Base-by-base conservation (phyloP, 805 yeast species). In the Nakazawaea ernobii region DNA sequence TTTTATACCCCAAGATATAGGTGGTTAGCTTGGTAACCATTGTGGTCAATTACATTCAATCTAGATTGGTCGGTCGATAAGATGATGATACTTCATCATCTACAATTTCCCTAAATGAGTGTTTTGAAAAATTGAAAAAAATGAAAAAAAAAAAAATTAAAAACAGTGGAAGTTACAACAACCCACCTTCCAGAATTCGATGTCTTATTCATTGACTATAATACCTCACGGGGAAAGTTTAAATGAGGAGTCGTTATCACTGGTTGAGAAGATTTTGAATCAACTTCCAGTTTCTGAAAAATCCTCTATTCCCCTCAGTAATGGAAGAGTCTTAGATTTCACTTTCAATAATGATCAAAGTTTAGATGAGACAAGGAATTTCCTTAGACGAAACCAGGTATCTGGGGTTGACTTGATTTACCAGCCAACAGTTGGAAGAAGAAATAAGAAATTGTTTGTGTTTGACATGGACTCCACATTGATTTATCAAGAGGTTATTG, bases 401-500 rank as follows among this genome's bases (percentile, higher is more conserved):
- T 54, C 53, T 4, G 60, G 58, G 7, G 59, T 73, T 6, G 82
- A 78, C 49, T 48, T 76, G 17, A 57, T 75, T 9, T 62, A 75
- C 29, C 82, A 77, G 54, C 59, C 52, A 33, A 54, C 58, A 39
- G 60, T 61, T 30, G 50, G 46, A 41, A 69, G 72, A 61, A 65
- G 61, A 56, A 38, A 51, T 45, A 75, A 73, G 59, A 76, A 79
- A 57, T 70, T 94, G 43, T 82, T 87, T 52, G 87, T 95, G 9
- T 94, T 94, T 61, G 99, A 94, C 59, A 94, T 94, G 99, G 99
- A 94, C 69, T 90, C 97, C 0, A 94, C 99, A 0, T 70, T 94
- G 60, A 94, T 94, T 54, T 83, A 86, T 62, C 98, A 94, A 66
- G 99, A 94, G 67, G 97, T 94, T 35, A 94, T 94, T 55, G 99